Evolutionary conservation across 345 rosid genomes (phyloP).

Genomic region (Alliaria petiolata): DNA sequence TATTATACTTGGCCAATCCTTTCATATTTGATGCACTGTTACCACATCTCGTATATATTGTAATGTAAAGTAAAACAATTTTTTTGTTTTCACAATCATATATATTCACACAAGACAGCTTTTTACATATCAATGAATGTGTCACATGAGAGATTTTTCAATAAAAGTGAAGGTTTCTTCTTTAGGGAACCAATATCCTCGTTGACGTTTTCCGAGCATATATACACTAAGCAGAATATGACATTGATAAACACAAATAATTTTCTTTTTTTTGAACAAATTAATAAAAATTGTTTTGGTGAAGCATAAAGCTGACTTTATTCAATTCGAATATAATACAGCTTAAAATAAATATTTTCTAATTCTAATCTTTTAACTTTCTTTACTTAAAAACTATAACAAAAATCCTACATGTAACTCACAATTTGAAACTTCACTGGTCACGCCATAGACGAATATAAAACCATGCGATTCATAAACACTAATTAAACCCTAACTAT

Average conservation of each 20-base stretch:
- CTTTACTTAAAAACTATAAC: background rate
- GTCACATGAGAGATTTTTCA: conserved; percentile 11
- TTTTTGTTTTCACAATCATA: conserved; percentile 14
- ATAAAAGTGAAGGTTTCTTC: conserved; percentile 32
- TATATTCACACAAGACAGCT: conserved; percentile 10
- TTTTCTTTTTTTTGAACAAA: background rate
- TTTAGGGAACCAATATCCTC: conserved; percentile 32
- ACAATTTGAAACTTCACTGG: background rate
- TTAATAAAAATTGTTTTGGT: background rate
- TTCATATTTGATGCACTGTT: conserved; percentile 7
- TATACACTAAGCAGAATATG: conserved; percentile 2
- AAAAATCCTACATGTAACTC: background rate
- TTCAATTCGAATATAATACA: background rate
- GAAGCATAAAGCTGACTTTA: background rate
- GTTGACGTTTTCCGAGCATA: too few species aligned
- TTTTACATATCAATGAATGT: conserved; percentile 29
- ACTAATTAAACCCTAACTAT: background rate
- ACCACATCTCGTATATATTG: background rate
- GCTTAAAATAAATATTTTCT: too few species aligned
- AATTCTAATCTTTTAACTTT: too few species aligned
- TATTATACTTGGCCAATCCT: background rate
- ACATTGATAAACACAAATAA: background rate
- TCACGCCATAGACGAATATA: too few species aligned
- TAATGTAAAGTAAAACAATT: conserved; percentile 16
- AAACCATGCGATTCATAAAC: too few species aligned